A percentile compares a stretch with the other conserved stretches of the same genome.
Conservation (phyloP, 1,284 basidiomycete genomes). For the Ganoderma meredithae region DNA sequence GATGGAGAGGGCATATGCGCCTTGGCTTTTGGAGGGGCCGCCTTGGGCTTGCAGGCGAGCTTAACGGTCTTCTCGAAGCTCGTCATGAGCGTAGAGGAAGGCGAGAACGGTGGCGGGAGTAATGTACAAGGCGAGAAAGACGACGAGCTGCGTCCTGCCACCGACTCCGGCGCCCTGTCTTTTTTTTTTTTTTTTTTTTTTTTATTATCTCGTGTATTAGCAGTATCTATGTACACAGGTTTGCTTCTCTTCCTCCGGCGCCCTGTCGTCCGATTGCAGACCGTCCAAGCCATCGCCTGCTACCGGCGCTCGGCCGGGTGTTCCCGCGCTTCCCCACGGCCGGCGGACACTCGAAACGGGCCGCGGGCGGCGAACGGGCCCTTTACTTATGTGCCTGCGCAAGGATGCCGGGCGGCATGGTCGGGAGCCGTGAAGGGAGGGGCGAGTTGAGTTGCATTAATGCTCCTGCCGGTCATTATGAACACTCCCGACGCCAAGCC, state of each 20-base stretch:
- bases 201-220: too few relatives aligned
- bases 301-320: constrained; percentile 13
- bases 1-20: constrained; percentile 47
- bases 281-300: not conserved
- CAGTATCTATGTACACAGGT: too few relatives aligned
- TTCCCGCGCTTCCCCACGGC: not conserved
- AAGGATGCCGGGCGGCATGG: not conserved
- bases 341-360: not conserved
- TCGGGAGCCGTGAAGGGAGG: not conserved
- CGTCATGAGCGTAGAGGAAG: constrained; percentile 55
- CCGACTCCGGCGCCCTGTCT: too few relatives aligned
- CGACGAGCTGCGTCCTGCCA: constrained; percentile 18
- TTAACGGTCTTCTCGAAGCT: constrained; percentile 90
- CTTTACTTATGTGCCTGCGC: not conserved
- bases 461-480: not conserved
- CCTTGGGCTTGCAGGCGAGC: constrained; percentile 93
- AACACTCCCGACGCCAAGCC: not conserved
- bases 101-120: constrained; percentile 19
- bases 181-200: too few relatives aligned
- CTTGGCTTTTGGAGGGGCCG: constrained; percentile 92
- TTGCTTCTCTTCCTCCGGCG: too few relatives aligned
- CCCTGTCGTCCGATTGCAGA: constrained; percentile 6
- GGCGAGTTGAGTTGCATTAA: not conserved
- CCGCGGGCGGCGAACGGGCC: not conserved
- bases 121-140: constrained; percentile 27